Percentiles rank a stretch among this genome's conserved stretches.
Conservation (phyloP, 2,329 filamentous ascomycete species). For the Hypoxylon sp. region DNA sequence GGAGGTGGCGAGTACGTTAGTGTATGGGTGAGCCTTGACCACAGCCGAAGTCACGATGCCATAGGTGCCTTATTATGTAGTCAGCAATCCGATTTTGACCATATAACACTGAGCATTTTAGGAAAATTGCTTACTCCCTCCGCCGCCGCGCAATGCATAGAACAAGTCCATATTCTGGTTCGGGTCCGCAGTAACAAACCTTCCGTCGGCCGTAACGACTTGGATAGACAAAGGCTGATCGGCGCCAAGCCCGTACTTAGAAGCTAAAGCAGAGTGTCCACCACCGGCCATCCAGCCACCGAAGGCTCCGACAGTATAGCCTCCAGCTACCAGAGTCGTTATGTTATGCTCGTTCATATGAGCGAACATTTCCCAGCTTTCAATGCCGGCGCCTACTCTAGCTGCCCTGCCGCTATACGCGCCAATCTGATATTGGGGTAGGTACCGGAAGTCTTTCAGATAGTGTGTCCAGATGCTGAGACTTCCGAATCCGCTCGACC, state of each 20-base stretch:
- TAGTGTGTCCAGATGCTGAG: constrained; percentile 67
- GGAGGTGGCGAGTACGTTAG: constrained; percentile 44
- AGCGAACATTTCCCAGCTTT: constrained; percentile 56
- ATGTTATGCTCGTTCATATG: constrained; percentile 54
- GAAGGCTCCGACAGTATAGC: constrained; percentile 58
- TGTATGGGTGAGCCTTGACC: constrained; percentile 51
- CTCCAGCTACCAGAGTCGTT: constrained; percentile 54
- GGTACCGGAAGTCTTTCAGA: constrained; percentile 61
- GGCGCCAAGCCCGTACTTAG: constrained; percentile 64
- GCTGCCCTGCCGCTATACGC: constrained; percentile 54
- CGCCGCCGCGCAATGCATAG: constrained; percentile 70
- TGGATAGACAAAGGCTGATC: constrained; percentile 66
- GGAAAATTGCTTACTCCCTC: constrained; percentile 55
- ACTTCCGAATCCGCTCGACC: constrained; percentile 63
- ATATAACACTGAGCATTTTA: background rate
- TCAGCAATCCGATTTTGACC: constrained; percentile 5
- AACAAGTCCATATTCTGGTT: constrained; percentile 67
- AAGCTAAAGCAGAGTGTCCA: constrained; percentile 64
- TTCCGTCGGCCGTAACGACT: constrained; percentile 64
- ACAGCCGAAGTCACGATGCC: constrained; percentile 54
- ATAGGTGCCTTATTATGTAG: constrained; percentile 47
- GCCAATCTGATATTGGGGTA: constrained; percentile 52
- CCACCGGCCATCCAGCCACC: constrained; percentile 69
- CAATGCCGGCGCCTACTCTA: constrained; percentile 54
- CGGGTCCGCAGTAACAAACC: constrained; percentile 61